Evolutionary conservation across 2,329 filamentous ascomycete species (phyloP).

Genomic region (Alternaria infectoria): DNA sequence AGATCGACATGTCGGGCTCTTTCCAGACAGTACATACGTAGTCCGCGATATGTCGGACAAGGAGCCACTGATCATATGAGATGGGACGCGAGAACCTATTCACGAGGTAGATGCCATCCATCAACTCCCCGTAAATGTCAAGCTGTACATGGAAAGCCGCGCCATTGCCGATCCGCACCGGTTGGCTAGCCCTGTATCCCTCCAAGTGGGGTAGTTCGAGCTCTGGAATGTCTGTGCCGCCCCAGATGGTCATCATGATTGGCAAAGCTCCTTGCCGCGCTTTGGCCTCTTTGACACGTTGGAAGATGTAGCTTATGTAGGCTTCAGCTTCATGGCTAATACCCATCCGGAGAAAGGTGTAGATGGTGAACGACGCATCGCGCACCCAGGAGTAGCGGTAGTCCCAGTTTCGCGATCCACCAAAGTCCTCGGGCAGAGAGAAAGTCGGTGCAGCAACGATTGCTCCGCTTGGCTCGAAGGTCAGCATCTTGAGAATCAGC

Average conservation of each 20-base stretch:
- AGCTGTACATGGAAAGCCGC: constrained; percentile 79
- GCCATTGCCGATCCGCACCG: constrained; percentile 78
- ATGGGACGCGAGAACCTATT: constrained; percentile 79
- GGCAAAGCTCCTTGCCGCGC: constrained; percentile 68
- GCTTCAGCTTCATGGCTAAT: constrained; percentile 78
- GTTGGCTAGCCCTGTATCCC: constrained; percentile 72
- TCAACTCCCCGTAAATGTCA: constrained; percentile 79
- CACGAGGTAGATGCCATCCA: constrained; percentile 78
- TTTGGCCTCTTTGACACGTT: constrained; percentile 69
- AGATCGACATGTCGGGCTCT: constrained; percentile 78
- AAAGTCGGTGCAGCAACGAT: constrained; percentile 80
- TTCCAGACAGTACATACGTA: constrained; percentile 73
- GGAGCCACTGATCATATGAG: constrained; percentile 77
- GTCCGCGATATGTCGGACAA: constrained; percentile 71
- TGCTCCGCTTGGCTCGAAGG: constrained; percentile 78
- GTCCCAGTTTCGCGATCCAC: constrained; percentile 62
- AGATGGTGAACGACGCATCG: constrained; percentile 79
- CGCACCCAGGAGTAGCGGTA: constrained; percentile 81
- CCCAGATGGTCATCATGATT: constrained; percentile 78
- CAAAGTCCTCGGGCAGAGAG: constrained; percentile 71
- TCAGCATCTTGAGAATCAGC: constrained; percentile 77
- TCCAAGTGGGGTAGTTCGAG: constrained; percentile 71
- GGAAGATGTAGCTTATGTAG: constrained; percentile 79
- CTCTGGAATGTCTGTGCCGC: constrained; percentile 76
- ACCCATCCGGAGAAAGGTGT: constrained; percentile 75